Conservation (phyloP, 345 rosid genomes). For the Aquilaria malaccensis region DNA sequence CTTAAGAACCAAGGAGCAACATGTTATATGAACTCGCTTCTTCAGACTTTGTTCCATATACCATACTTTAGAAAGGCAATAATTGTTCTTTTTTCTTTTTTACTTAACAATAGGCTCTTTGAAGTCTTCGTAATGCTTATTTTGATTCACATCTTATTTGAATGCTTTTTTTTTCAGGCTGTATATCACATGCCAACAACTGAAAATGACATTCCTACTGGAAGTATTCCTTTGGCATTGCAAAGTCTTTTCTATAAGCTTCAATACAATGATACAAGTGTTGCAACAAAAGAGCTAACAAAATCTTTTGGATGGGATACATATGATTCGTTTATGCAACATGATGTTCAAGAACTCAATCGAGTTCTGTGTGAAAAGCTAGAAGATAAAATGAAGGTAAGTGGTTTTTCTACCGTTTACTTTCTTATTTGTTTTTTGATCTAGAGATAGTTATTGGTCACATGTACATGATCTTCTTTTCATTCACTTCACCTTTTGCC, state of each 20-base stretch:
- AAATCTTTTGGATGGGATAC: constrained; percentile 43
- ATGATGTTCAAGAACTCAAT: constrained; percentile 56
- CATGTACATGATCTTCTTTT: neutral
- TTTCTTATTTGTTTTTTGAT: neutral
- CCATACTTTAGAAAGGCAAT: constrained; percentile 60
- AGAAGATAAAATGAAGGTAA: constrained; percentile 57
- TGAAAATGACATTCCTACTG: constrained; percentile 61
- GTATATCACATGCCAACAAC: constrained; percentile 73
- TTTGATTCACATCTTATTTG: neutral
- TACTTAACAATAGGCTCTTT: neutral
- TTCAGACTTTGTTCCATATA: constrained; percentile 51
- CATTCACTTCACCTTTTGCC: constrained; percentile 4
- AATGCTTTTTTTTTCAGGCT: constrained; percentile 31
- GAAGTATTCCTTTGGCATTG: constrained; percentile 49
- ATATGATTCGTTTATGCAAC: constrained; percentile 54
- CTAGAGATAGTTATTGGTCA: neutral
- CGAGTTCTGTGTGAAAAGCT: constrained; percentile 50
- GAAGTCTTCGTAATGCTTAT: neutral
- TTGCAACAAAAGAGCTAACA: constrained; percentile 49
- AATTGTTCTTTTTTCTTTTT: neutral
- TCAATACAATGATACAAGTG: constrained; percentile 46
- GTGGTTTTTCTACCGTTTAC: neutral
- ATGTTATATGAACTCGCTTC: constrained; percentile 64
- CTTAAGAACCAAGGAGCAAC: constrained; percentile 72
- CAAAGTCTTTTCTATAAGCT: constrained; percentile 53